A percentile compares a stretch with the other conserved stretches of the same genome.
Conservation (phyloP, 2,329 filamentous ascomycete genomes). For the Alternaria metachromatica region DNA sequence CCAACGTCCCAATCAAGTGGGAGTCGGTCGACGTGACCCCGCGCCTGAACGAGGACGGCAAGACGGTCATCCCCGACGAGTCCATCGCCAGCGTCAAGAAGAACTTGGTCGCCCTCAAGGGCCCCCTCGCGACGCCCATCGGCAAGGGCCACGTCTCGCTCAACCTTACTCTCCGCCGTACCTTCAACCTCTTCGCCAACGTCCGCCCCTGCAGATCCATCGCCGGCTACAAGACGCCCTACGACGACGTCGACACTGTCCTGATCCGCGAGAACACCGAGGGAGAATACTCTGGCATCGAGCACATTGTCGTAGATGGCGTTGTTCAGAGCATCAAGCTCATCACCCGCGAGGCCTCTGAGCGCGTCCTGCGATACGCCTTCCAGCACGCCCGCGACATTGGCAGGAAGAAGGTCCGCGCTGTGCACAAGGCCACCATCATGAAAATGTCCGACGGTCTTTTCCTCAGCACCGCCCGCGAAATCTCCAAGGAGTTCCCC, state of each 20-base stretch:
- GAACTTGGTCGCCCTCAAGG: conserved; percentile 98
- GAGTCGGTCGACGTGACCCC: conserved; percentile 97
- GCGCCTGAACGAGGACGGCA: conserved; percentile 90
- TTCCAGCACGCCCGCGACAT: conserved; percentile 97
- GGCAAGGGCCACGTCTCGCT: conserved; percentile 99
- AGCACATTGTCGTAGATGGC: conserved; percentile 96
- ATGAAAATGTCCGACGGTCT: conserved; percentile 99
- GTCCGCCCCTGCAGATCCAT: conserved; percentile 97
- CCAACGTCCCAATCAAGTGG: conserved; percentile 95
- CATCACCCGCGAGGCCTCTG: conserved; percentile 91
- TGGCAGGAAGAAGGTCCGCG: conserved; percentile 94
- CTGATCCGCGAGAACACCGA: conserved; percentile 99
- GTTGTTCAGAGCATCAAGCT: conserved; percentile 99
- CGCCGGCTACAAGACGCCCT: conserved; percentile 96
- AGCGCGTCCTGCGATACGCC: conserved; percentile 94
- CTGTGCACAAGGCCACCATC: conserved; percentile 99
- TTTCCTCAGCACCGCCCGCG: conserved; percentile 85
- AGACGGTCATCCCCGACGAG: conserved; percentile 90
- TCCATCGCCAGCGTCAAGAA: conserved; percentile 92
- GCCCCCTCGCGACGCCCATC: conserved; percentile 95
- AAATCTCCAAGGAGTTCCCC: conserved; percentile 94
- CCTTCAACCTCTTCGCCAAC: conserved; percentile 99
- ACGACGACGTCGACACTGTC: conserved; percentile 95
- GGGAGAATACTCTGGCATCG: conserved; percentile 99
- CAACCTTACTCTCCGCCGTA: conserved; percentile 96